phyloP scores from a whole-genome alignment of 495 filamentous ascomycete genomes.

The Chaetomium tenue region DNA sequence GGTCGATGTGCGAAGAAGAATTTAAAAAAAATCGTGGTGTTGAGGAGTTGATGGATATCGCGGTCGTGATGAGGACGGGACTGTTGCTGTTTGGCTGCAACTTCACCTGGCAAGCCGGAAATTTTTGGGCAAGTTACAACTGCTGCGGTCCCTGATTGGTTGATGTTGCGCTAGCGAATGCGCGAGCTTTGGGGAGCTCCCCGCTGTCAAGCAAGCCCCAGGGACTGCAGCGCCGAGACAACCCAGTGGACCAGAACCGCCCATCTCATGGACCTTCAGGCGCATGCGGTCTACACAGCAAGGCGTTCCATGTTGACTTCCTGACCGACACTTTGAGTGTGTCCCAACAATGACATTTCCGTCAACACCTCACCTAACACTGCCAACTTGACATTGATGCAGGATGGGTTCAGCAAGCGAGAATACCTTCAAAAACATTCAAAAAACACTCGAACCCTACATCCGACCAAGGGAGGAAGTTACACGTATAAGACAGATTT shows the following conservation, averaged over 20 bases:
- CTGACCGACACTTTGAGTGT: slow-evolving; percentile 1
- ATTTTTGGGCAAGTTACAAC: slow-evolving; percentile 24
- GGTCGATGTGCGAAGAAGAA: slow-evolving; percentile 5
- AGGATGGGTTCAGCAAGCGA: slow-evolving; percentile 15
- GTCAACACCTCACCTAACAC: background rate
- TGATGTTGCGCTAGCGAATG: background rate
- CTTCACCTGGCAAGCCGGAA: slow-evolving; percentile 20
- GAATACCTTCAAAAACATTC: slow-evolving; percentile 26
- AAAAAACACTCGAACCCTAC: slow-evolving; percentile 38
- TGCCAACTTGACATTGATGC: background rate
- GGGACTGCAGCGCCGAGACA: background rate
- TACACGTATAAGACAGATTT: slow-evolving; percentile 41
- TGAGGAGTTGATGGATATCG: background rate
- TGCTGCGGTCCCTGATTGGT: slow-evolving; percentile 29
- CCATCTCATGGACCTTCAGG: too few relatives aligned
- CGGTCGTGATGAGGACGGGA: slow-evolving; percentile 11
- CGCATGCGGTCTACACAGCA: too few relatives aligned
- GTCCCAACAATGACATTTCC: background rate
- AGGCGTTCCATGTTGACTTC: background rate
- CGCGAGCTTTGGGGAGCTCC: slow-evolving; percentile 14
- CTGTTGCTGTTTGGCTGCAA: slow-evolving; percentile 13
- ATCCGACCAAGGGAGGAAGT: slow-evolving; percentile 46
- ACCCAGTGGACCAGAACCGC: background rate
- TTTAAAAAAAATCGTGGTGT: slow-evolving; percentile 5
- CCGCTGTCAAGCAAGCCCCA: background rate